Base-by-base conservation (phyloP, 2,329 filamentous ascomycete species). In the Magnaporthiopsis rhizophila region DNA sequence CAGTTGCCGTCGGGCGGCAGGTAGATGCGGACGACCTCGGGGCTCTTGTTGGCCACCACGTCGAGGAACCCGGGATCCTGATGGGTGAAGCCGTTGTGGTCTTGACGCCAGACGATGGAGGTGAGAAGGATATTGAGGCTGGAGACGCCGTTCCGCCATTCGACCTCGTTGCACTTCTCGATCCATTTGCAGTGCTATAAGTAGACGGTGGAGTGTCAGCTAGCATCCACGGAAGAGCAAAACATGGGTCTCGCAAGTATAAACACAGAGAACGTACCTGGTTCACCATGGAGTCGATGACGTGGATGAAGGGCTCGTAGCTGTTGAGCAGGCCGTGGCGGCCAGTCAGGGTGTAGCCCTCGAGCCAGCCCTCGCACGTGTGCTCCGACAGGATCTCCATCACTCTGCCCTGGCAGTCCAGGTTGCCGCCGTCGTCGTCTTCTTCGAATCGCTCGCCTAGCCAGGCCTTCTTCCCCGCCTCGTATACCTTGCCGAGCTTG, bases 381-480 rank as follows among this genome's bases (percentile, higher is more conserved):
- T 93, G 90, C 74, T 93, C 90, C 24, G 86, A 90, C n/a, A 93
- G 82, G 73, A 92, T 92, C 74, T 93, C 90, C 88, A 93, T 92
- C 50, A 92, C 89, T 34, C 89, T 83, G 21, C 90, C 90, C 18
- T 82, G 80, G 24, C 79, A 82, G 7, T 86, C 83, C 30, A 93
- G 78, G 70, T 93, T 92, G 66, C 90, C 89, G 12, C 89, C 89
- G 70, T 92, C 87, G 9, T 78, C 75, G 70, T 93, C 90, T 71
- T 92, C 89, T 4, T 90, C 86, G 67, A 92, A 89, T 73, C 89
- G 90, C 62, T 91, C 89, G 7, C 85, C 89, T 78, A 92, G 80
- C 89, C 90, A 92, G 3, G 90, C 89, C 75, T 92, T 92, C 81
- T 91, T 89, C 6, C 86, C 87, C 1, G 84, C 88, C 65, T 89